Base-by-base conservation (phyloP, 2,329 filamentous ascomycete species). In the Tolypocladium ophioglossoides region DNA sequence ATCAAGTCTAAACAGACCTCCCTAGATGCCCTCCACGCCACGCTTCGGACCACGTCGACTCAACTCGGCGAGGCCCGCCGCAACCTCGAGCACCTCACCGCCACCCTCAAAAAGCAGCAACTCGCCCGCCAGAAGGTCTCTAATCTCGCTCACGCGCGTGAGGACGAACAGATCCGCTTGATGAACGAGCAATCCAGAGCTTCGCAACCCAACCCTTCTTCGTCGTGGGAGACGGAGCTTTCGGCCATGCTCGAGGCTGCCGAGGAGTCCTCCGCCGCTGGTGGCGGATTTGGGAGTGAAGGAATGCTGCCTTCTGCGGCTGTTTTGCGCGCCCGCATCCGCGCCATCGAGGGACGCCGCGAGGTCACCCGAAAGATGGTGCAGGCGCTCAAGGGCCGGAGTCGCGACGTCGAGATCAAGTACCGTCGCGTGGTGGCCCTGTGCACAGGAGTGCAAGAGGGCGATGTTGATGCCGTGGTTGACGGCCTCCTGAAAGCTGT, bases 361-460 rank as follows among this genome's bases (percentile, higher is more conserved):
- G 76, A 79, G 44, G 75, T 79, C 20, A 82, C 94, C 14, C 75
- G 82, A 52, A 80, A 82, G 51, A 82, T 86, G 61, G 85, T 90
- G 2, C 78, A 80, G 20, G 80, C 80, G 7, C 78, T 99, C 10
- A 86, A 89, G 66, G 85, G 86, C 34, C 84, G 88, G 56, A 92
- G 89, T 62, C 85, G 84, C 5, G 91, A 96, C 53, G 78, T 95
- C 4, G 92, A 96, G 64, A 78, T 86, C 60, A 90, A 94, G 70
- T 96, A 96, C 67, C 82, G 91, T 30, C 87, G 86, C 60, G 89
- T 97, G 34, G 90, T 99, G 27, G 84, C 87, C 53, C 74, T 96
- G 14, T 96, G 92, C 66, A 95, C 91, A 0, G 85, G 84, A 10
- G 87, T 91, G 37, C 79, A 83, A 1, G 90, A 95, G 57, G 78